Conservation (phyloP, 2,329 filamentous ascomycete species). For the Phyllosticta ampelicida region DNA sequence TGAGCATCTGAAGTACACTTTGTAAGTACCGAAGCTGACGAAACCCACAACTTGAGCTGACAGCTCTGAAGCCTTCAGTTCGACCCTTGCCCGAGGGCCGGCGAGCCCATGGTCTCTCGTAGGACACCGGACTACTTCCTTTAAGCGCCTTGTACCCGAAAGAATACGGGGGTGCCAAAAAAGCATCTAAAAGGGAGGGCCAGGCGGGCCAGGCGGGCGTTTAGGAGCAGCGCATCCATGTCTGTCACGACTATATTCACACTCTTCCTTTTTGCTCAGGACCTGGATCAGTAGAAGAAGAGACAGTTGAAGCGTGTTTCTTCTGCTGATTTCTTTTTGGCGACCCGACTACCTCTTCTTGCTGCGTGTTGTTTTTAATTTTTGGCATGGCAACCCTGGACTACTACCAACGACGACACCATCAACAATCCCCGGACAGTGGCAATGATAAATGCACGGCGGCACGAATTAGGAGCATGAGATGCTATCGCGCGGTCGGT, state of each 20-base stretch:
- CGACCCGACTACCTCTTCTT: neutral
- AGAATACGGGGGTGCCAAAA: neutral
- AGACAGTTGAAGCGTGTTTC: neutral
- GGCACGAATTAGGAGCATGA: neutral
- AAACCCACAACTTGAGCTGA: neutral
- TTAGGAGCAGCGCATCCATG: neutral
- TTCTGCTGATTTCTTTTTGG: neutral
- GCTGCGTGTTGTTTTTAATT: neutral
- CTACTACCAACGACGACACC: neutral
- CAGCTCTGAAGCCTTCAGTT: constrained; percentile 72
- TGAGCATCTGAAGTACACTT: constrained; percentile 98
- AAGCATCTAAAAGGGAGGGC: neutral
- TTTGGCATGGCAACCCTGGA: neutral
- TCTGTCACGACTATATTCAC: neutral
- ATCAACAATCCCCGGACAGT: neutral
- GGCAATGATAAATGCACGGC: neutral
- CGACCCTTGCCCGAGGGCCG: constrained; percentile 92
- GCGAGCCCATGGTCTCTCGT: constrained; percentile 92
- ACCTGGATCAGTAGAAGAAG: neutral
- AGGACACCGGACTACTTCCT: constrained; percentile 99
- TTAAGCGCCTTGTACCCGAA: constrained; percentile 36
- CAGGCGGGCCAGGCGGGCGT: neutral
- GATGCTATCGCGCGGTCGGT: neutral
- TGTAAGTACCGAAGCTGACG: constrained; percentile 51
- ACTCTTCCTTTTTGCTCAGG: neutral